Evolutionary conservation across 2,329 filamentous ascomycete species (phyloP).

Genomic region (Exophiala alcalophila): DNA sequence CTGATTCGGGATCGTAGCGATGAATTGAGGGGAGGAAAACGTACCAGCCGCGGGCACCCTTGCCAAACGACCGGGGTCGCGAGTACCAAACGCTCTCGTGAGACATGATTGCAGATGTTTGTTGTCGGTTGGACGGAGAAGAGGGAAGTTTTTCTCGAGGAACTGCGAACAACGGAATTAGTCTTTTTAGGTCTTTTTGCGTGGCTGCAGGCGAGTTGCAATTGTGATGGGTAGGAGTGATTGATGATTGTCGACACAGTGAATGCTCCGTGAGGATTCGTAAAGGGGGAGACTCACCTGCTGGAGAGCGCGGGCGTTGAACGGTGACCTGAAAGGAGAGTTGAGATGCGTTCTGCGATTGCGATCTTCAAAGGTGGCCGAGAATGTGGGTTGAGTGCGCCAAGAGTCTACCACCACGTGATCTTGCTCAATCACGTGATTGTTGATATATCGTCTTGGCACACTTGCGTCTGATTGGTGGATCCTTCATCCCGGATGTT

Average conservation of each 20-base stretch:
- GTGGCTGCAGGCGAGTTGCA: too few relatives aligned
- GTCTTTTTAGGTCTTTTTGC: too few relatives aligned
- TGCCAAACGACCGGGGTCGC: constrained; percentile 69
- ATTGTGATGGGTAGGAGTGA: too few relatives aligned
- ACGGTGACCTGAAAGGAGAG: neutral
- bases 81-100: constrained; percentile 99
- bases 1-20: neutral
- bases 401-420: too few relatives aligned
- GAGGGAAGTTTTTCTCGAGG: too few relatives aligned
- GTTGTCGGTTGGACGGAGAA: neutral
- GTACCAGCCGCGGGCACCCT: constrained; percentile 34
- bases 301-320: neutral
- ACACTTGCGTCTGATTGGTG: too few relatives aligned
- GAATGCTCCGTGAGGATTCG: neutral
- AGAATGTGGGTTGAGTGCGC: too few relatives aligned
- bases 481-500: too few relatives aligned
- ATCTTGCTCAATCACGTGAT: too few relatives aligned
- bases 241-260: too few relatives aligned
- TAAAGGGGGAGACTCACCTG: neutral
- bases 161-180: too few relatives aligned
- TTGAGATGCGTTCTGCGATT: neutral
- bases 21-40: constrained; percentile 8
- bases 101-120: constrained; percentile 62
- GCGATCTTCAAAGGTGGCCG: neutral
- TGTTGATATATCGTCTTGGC: too few relatives aligned